Percentiles rank a stretch among this genome's conserved stretches.
phyloP scores from a whole-genome alignment of 192 early-diverging fungal species.

The Coemansia nantahalensis region DNA sequence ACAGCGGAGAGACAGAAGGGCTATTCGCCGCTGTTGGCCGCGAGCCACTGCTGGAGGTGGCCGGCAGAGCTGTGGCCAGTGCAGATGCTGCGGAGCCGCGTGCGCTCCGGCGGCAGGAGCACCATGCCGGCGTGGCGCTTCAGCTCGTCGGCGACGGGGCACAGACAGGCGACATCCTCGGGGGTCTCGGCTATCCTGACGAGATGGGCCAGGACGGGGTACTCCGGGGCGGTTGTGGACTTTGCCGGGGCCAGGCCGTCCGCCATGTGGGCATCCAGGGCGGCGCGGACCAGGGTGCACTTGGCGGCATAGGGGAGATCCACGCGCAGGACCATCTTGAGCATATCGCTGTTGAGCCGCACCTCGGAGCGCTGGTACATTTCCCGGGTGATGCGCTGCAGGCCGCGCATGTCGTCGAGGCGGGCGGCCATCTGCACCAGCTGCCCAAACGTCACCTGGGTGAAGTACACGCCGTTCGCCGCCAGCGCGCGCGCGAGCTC shows the following conservation, averaged over 20 bases:
- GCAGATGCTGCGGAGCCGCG: too few species aligned
- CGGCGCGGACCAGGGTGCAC: slow-evolving; percentile 3
- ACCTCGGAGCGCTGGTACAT: slow-evolving; percentile 9
- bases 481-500: slow-evolving; percentile 1
- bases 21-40: too few species aligned
- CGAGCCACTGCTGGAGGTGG: too few species aligned
- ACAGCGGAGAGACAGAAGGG: too few species aligned
- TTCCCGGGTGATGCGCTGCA: neutral
- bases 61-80: too few species aligned
- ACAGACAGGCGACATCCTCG: neutral
- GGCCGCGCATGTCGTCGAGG: neutral
- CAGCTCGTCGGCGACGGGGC: neutral
- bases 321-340: slow-evolving; percentile 7
- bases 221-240: too few species aligned
- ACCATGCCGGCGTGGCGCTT: too few species aligned
- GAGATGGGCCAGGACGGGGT: too few species aligned
- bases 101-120: too few species aligned
- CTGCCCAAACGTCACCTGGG: slow-evolving; percentile 11
- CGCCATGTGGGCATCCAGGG: neutral
- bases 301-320: neutral
- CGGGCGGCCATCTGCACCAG: slow-evolving; percentile 4
- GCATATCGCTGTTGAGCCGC: slow-evolving; percentile 23
- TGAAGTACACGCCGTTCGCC: slow-evolving; percentile 5
- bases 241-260: too few species aligned
- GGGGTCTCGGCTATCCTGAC: too few species aligned